Evolutionary conservation across 169 alveolate species (phyloP).

Genomic region (Plasmodium fragile): DNA sequence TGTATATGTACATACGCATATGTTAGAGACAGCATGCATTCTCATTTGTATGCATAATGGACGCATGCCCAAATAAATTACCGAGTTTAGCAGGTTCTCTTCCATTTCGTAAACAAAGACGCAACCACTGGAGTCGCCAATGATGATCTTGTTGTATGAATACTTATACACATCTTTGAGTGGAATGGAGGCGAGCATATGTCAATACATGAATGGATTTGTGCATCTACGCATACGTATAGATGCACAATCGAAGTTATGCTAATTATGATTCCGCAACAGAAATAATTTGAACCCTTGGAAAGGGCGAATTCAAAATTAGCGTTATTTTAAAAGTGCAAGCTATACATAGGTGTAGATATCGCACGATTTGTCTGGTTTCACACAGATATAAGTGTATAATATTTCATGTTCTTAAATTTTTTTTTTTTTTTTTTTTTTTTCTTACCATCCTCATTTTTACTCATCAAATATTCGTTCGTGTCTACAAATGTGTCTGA

Average conservation of each 20-base stretch:
- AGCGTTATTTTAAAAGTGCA: neutral
- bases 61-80: slow-evolving; percentile 2
- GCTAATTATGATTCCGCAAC: neutral
- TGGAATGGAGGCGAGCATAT: neutral
- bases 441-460: slow-evolving; percentile 66
- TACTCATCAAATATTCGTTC: slow-evolving; percentile 58
- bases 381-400: neutral
- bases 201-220: neutral
- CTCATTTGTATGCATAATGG: neutral
- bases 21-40: neutral
- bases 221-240: neutral
- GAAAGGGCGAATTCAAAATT: neutral
- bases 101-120: slow-evolving; percentile 73
- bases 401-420: neutral
- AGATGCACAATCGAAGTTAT: neutral
- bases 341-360: neutral
- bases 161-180: slow-evolving; percentile 45
- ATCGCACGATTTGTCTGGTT: neutral
- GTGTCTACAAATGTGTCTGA: slow-evolving; percentile 58
- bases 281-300: neutral
- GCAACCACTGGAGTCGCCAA: slow-evolving; percentile 75
- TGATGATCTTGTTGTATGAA: slow-evolving; percentile 61
- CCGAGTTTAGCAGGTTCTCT: slow-evolving; percentile 48
- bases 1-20: neutral
- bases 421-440: slow-evolving; percentile 17